A percentile compares a stretch with the other conserved stretches of the same genome.
phyloP scores from a whole-genome alignment of 805 yeast genomes.

The Cyberlindnera bimundalis region DNA sequence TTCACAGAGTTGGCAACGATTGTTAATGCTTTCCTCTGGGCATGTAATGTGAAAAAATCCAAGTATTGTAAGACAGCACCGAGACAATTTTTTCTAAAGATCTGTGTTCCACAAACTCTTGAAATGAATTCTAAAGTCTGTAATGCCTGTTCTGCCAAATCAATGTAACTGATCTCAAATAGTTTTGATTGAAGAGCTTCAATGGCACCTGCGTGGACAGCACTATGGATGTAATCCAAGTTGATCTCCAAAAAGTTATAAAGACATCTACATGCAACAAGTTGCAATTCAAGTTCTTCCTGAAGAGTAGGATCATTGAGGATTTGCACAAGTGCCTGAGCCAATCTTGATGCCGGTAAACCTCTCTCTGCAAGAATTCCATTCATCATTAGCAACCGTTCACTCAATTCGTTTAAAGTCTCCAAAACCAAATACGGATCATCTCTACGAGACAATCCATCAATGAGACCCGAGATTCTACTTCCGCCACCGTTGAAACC shows the following conservation, averaged over 20 bases:
- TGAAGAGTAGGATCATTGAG: slow-evolving; percentile 54
- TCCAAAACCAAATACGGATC: slow-evolving; percentile 63
- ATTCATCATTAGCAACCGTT: slow-evolving; percentile 65
- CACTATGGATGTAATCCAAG: slow-evolving; percentile 56
- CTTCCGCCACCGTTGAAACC: slow-evolving; percentile 22
- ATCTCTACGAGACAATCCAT: slow-evolving; percentile 29
- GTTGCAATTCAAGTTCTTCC: slow-evolving; percentile 73
- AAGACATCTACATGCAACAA: slow-evolving; percentile 80
- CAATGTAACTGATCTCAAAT: slow-evolving; percentile 76
- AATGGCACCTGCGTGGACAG: slow-evolving; percentile 63
- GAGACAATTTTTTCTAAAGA: slow-evolving; percentile 60
- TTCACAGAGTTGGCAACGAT: slow-evolving; percentile 71
- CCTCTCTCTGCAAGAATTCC: slow-evolving; percentile 56
- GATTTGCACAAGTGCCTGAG: slow-evolving; percentile 52
- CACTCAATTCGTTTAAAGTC: slow-evolving; percentile 61
- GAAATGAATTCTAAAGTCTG: slow-evolving; percentile 71
- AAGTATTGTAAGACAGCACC: slow-evolving; percentile 64
- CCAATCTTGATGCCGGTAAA: slow-evolving; percentile 56
- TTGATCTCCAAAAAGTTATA: slow-evolving; percentile 77
- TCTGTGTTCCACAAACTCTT: slow-evolving; percentile 43
- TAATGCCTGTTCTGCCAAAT: slow-evolving; percentile 86
- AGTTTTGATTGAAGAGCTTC: slow-evolving; percentile 63
- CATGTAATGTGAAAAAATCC: slow-evolving; percentile 86
- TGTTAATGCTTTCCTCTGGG: slow-evolving; percentile 76
- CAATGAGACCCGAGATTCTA: slow-evolving; percentile 25